Conservation (phyloP, 2,329 filamentous ascomycete species). For the Blastomyces silverae region DNA sequence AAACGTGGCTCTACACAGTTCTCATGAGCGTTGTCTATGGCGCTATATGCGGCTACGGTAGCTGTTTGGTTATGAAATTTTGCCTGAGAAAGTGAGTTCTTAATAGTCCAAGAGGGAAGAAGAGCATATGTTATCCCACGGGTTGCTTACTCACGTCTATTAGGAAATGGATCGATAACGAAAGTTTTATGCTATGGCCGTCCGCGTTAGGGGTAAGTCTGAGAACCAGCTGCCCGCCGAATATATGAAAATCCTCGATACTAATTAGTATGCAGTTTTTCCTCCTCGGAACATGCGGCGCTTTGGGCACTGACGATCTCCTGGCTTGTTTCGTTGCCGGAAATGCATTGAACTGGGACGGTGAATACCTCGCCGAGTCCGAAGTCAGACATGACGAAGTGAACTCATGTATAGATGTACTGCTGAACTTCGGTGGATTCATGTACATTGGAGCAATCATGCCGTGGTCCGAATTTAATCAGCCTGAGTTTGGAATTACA, state of each 20-base stretch:
- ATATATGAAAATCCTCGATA: background rate
- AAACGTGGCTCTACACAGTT: constrained; percentile 56
- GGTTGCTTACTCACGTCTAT: background rate
- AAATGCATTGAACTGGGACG: constrained; percentile 56
- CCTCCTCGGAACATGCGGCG: constrained; percentile 52
- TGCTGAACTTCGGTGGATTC: constrained; percentile 56
- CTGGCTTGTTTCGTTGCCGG: constrained; percentile 57
- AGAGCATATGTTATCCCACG: constrained; percentile 18
- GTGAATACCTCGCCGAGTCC: constrained; percentile 51
- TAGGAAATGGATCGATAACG: constrained; percentile 51
- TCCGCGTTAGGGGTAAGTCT: constrained; percentile 44
- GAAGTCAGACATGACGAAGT: constrained; percentile 55
- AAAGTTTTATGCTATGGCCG: constrained; percentile 50
- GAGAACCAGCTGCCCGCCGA: background rate
- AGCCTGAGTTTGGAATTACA: constrained; percentile 50
- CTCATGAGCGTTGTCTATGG: constrained; percentile 50
- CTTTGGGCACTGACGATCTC: constrained; percentile 54
- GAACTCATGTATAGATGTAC: constrained; percentile 52
- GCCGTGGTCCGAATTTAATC: constrained; percentile 51
- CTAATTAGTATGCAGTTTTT: constrained; percentile 43
- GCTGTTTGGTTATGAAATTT: constrained; percentile 44
- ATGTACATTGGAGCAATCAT: constrained; percentile 54
- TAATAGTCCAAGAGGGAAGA: background rate
- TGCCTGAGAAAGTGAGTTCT: constrained; percentile 29
- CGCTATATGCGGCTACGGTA: constrained; percentile 44